Conservation (phyloP, 805 yeast species). For the Wickerhamomyces subpelliculosus region DNA sequence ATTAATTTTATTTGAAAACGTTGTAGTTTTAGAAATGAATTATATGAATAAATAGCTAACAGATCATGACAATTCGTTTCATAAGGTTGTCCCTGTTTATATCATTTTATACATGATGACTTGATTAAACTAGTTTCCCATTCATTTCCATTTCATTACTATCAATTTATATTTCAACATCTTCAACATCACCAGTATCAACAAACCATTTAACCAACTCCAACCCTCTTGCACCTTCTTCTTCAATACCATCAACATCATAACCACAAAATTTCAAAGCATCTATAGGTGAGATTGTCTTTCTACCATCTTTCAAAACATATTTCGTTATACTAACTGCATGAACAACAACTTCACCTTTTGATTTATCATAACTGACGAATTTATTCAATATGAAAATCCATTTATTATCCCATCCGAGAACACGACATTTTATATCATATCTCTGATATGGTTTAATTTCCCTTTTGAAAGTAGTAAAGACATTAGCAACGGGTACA, state of each 20-base stretch:
- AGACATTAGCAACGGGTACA: constrained; percentile 72
- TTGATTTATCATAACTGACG: constrained; percentile 30
- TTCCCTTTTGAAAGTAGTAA: constrained; percentile 63
- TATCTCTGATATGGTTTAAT: constrained; percentile 61
- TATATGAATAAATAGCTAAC: too few species aligned
- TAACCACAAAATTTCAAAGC: constrained; percentile 52
- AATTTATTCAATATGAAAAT: constrained; percentile 63
- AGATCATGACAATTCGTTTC: too few species aligned
- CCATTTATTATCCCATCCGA: constrained; percentile 90
- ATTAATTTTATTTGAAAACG: too few species aligned
- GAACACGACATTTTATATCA: constrained; percentile 46
- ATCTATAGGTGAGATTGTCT: constrained; percentile 63
- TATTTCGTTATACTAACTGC: constrained; percentile 54
- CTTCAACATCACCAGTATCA: constrained; percentile 30
- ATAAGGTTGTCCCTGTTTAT: too few species aligned
- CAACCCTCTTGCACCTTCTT: constrained; percentile 32
- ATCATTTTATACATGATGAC: too few species aligned
- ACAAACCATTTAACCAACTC: constrained; percentile 31
- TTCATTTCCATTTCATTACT: too few species aligned
- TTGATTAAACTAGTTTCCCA: too few species aligned
- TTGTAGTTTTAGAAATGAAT: too few species aligned
- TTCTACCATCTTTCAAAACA: constrained; percentile 72
- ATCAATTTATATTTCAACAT: constrained; percentile 7
- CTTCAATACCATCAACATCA: constrained; percentile 43
- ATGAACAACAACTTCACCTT: constrained; percentile 43